Evolutionary conservation across 2,329 filamentous ascomycete genomes (phyloP), one percentile per base, ranked within the genome.

Genomic region (Didymella segeticola): DNA sequence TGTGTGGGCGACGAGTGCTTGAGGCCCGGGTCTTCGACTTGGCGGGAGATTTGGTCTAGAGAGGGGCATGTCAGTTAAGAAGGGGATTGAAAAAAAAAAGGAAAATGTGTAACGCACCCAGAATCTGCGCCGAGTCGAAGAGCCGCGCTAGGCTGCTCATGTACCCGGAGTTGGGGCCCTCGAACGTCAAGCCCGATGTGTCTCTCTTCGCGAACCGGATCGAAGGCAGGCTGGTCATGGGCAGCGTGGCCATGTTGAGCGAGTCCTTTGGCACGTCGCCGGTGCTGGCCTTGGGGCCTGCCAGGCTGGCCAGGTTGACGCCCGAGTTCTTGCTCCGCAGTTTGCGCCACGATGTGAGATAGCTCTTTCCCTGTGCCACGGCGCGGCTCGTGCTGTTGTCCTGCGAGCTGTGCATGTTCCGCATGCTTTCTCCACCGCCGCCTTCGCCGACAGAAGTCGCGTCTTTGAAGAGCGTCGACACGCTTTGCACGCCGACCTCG

Each of bases 1-100:
- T 97, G 93, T 8, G 95, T 98, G 68, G 91, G 92, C 64, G 93
- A 93, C 15, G 91, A 92, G 75, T 95, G 91, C 64, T 90, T 90
- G 48, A 98, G 83, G 9, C 93, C 93, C 5, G 93, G 93, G 70
- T 98, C 93, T 72, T 97, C 93, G 39, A 97, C 92, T 79, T 97
- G 93, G 62, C 93, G 89, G 47, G 93, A 91, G 74, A 98, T 93
- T 85, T 96, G 91, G 80, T 97, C 92, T 96, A n/a, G 66, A 14
- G 4, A 15, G 8, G 26, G 33, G 33, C 10, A 22, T 29, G 51
- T 66, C 54, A 63, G 58, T 17, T 8, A 9, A 10, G 6, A n/a
- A n/a, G 5, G 33, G 3, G 19, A 22, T 10, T 6, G 33, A 37
- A 15, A 9, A 5, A n/a, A 12, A 4, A 10, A 10, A 17, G n/a